Conservation (phyloP, 139 green algal genomes). For the Asterochloris erici region DNA sequence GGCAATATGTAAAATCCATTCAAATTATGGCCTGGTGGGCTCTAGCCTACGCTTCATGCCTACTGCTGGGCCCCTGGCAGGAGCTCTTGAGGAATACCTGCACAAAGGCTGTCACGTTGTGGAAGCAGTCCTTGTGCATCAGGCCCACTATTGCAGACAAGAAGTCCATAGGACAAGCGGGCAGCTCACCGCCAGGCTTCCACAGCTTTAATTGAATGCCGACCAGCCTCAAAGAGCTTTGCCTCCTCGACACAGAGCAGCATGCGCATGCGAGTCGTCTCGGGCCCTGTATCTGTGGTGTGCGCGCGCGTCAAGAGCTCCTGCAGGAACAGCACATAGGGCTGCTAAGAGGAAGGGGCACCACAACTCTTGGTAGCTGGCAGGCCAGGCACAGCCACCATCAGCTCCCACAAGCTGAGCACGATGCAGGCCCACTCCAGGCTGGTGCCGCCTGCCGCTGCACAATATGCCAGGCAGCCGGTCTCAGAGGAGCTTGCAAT, state of each 20-base stretch:
- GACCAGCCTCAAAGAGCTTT: constrained; percentile 24
- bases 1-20: too few species aligned
- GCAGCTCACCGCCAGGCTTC: constrained; percentile 8
- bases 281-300: constrained; percentile 30
- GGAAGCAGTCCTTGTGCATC: too few species aligned
- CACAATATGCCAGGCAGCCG: background rate
- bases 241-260: constrained; percentile 39
- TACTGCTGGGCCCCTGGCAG: too few species aligned
- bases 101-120: too few species aligned
- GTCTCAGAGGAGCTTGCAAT: background rate
- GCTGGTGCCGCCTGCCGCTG: background rate
- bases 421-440: background rate
- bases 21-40: too few species aligned
- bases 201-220: constrained; percentile 3
- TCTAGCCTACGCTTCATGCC: too few species aligned
- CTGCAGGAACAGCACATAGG: constrained; percentile 2
- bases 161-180: too few species aligned
- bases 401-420: background rate
- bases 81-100: too few species aligned
- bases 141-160: too few species aligned
- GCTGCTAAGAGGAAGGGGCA: background rate
- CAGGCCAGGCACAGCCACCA: background rate
- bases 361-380: background rate
- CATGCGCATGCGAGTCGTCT: constrained; percentile 27
- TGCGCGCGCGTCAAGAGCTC: constrained; percentile 46